A percentile compares a stretch with the other conserved stretches of the same genome.
phyloP scores from a whole-genome alignment of 2,329 filamentous ascomycete species.

The Claviceps purpurea region DNA sequence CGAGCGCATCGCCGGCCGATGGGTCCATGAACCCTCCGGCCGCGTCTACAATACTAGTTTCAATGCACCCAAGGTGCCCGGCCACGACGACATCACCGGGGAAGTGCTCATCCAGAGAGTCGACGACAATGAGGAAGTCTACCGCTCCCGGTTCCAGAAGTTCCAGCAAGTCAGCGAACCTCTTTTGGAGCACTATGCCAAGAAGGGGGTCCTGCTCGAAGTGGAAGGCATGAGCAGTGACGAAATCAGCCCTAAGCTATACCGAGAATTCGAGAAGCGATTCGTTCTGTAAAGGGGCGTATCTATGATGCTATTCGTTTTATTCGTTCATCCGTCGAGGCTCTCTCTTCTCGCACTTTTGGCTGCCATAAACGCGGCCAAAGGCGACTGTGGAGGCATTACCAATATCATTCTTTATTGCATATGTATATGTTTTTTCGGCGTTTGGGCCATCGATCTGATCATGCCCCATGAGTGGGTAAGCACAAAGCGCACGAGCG shows the following conservation, averaged over 20 bases:
- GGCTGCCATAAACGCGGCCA: neutral
- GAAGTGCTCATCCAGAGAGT: constrained; percentile 69
- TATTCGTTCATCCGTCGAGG: too few species aligned
- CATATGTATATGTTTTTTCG: neutral
- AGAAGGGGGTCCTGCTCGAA: constrained; percentile 71
- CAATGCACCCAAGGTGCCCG: constrained; percentile 68
- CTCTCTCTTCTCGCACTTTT: too few species aligned
- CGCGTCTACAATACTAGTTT: constrained; percentile 93
- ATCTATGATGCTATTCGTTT: neutral
- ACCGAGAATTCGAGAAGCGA: constrained; percentile 64
- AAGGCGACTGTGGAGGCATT: neutral
- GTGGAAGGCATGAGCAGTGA: constrained; percentile 83
- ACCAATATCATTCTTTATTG: neutral
- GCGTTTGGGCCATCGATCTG: neutral
- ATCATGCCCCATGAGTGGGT: neutral
- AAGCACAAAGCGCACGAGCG: neutral
- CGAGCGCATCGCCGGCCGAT: constrained; percentile 78
- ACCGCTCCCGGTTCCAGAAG: constrained; percentile 63
- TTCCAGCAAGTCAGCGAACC: constrained; percentile 81
- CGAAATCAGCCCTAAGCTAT: constrained; percentile 87
- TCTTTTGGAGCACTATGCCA: constrained; percentile 78
- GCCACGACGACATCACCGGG: constrained; percentile 81
- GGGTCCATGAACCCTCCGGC: constrained; percentile 85
- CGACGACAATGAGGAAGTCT: constrained; percentile 80
- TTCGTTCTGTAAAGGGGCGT: constrained; percentile 33